Conservation (phyloP, 208 protist species). For the Acanthamoeba healyi region DNA sequence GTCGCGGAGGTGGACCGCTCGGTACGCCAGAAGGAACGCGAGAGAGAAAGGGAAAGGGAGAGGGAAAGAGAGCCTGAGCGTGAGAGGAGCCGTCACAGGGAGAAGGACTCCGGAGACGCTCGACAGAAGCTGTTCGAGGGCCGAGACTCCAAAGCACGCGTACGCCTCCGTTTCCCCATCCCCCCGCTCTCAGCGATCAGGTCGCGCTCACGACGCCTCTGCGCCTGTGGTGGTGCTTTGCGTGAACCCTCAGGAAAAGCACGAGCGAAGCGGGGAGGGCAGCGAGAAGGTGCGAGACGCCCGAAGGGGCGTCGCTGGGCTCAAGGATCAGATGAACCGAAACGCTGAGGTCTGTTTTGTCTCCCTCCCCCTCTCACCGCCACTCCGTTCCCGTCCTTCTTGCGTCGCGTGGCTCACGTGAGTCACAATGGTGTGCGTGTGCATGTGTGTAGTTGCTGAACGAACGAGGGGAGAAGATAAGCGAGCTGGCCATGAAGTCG, state of each 20-base stretch:
- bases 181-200: neutral
- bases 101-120: neutral
- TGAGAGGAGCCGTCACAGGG: neutral
- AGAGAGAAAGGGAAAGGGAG: neutral
- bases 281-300: conserved; percentile 27
- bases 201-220: no score
- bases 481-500: conserved; percentile 24
- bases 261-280: conserved; percentile 1
- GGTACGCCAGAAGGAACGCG: neutral
- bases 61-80: neutral
- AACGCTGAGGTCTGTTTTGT: conserved; percentile 22
- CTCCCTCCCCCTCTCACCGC: neutral
- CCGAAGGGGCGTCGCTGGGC: neutral
- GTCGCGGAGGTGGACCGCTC: conserved; percentile 38
- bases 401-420: no score
- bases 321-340: conserved; percentile 48
- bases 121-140: conserved; percentile 44
- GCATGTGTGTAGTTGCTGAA: neutral
- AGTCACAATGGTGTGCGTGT: no score
- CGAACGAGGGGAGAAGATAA: conserved; percentile 51
- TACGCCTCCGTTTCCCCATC: neutral
- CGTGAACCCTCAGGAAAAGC: neutral
- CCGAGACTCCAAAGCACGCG: conserved; percentile 19
- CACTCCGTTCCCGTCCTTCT: no score
- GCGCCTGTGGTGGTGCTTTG: neutral